Evolutionary conservation across 2,329 filamentous ascomycete genomes (phyloP), one percentile per base, ranked within the genome.

Genomic region (Pezicula rhizophila): DNA sequence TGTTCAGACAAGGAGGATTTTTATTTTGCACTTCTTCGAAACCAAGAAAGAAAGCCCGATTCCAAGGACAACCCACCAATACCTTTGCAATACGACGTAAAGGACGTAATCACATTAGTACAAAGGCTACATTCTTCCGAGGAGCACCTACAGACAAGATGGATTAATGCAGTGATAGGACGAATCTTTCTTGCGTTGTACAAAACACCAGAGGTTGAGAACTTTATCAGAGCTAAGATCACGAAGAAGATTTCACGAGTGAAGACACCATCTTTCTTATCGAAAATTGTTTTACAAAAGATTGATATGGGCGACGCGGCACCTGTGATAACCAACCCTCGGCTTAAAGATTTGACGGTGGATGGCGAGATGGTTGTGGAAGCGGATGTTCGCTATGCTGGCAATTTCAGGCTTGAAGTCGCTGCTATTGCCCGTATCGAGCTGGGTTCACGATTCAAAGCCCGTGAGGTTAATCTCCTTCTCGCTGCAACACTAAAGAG

Each of bases 1-100:
- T 89, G 89, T 65, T 96, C 91, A 0, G 89, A 93, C 42, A 99
- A 99, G 67, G 93, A 99, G 67, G 93, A 99, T 65, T 97, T 99
- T 68, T 99, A 99, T 66, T 92, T 96, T 68, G 87, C 92, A 11
- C 74, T 99, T 58, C 74, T 99, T 35, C 83, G 84, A 59, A 95
- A 91, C 55, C 87, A 95, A 64, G 84, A 90, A 57, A 82, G 85
- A 59, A 78, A 79, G 14, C 75, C 80, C 49, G 75, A 76, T 35
- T 70, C 73, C 2, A 72, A 73, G 18, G 72, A 76, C 47, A 72
- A 74, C 17, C 78, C 82, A 1, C 89, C 90, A 0, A 76, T 76
- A 46, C 85, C 87, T 8, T 79, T 88, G 54, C 76, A 83, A 12
- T 95, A 95, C 60, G 86, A 95, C 26, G 80, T 89, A 14, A 85